phyloP scores from a whole-genome alignment of 163 green algal species.

The Picocystis sp. region DNA sequence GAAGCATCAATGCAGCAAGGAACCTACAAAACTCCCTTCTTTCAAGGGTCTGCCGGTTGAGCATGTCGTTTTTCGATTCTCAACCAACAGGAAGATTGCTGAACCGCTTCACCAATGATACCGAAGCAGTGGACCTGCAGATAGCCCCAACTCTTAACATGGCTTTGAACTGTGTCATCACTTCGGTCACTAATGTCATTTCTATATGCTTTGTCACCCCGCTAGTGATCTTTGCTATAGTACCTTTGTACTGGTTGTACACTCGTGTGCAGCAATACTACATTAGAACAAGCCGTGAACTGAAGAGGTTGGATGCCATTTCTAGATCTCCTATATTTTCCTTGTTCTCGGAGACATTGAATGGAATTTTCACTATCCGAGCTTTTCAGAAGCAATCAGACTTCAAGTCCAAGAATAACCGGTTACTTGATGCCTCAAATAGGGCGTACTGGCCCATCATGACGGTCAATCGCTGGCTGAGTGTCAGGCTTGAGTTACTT shows the following conservation, averaged over 20 bases:
- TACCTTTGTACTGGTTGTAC: slow-evolving; percentile 53
- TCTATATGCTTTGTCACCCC: slow-evolving; percentile 31
- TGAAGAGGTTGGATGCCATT: slow-evolving; percentile 70
- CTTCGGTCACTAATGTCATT: slow-evolving; percentile 2
- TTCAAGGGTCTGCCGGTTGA: slow-evolving; percentile 55
- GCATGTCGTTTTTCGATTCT: slow-evolving; percentile 90
- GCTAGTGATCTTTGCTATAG: slow-evolving; percentile 31
- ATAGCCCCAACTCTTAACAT: slow-evolving; percentile 31
- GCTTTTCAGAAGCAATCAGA: slow-evolving; percentile 40
- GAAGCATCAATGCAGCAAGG: slow-evolving; percentile 27
- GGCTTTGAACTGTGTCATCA: slow-evolving; percentile 40
- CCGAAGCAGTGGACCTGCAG: slow-evolving; percentile 22
- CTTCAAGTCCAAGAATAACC: slow-evolving; percentile 25
- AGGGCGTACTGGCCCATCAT: slow-evolving; percentile 39
- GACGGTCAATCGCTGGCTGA: slow-evolving; percentile 71
- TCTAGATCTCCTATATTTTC: slow-evolving; percentile 66
- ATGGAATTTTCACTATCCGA: slow-evolving; percentile 54
- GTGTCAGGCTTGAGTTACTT: slow-evolving; percentile 74
- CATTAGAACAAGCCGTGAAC: slow-evolving; percentile 52
- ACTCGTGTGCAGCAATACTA: slow-evolving; percentile 48
- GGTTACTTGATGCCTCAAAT: slow-evolving; percentile 30
- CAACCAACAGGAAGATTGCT: slow-evolving; percentile 75
- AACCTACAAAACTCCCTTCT: slow-evolving; percentile 56
- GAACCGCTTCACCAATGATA: slow-evolving; percentile 77
- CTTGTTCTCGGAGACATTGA: slow-evolving; percentile 44